These are phyloP conservation scores for Spergularia marina DNA, from an alignment of 148 eudicot species.

Conservation along the genomic window DNA sequence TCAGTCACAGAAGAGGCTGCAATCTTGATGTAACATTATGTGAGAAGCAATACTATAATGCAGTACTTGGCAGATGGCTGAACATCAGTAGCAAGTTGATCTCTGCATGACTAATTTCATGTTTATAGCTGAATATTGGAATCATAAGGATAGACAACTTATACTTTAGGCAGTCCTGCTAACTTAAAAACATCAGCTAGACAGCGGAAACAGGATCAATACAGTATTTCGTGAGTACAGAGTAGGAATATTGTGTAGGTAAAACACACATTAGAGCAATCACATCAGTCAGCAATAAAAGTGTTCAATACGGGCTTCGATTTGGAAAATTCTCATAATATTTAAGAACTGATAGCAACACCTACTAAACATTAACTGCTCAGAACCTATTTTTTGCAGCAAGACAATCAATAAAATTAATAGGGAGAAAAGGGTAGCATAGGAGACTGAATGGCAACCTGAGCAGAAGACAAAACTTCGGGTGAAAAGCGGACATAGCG, in stretches of 20 bases:
- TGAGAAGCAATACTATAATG: neutral
- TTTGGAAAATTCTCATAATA: neutral
- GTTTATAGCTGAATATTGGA: neutral
- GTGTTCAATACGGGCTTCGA: neutral
- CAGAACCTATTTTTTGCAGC: neutral
- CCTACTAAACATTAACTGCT: neutral
- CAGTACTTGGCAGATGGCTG: neutral
- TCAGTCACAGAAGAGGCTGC: neutral
- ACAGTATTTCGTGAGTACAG: neutral
- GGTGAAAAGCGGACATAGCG: slow-evolving; percentile 98
- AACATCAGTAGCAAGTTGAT: neutral
- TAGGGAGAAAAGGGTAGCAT: slow-evolving; percentile 8
- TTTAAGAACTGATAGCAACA: neutral
- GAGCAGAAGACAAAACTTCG: slow-evolving; percentile 85
- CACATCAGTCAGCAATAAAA: neutral
- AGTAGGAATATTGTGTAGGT: neutral
- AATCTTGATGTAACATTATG: neutral
- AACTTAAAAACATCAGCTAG: neutral
- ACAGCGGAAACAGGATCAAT: neutral
- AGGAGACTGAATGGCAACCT: slow-evolving; percentile 46
- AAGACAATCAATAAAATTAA: neutral
- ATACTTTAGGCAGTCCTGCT: neutral
- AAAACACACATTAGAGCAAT: neutral
- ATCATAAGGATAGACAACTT: neutral
- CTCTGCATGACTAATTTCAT: neutral